These are phyloP conservation scores for Syzygium oleosum DNA, from an alignment of 345 rosid species.

Conservation along the genomic window DNA sequence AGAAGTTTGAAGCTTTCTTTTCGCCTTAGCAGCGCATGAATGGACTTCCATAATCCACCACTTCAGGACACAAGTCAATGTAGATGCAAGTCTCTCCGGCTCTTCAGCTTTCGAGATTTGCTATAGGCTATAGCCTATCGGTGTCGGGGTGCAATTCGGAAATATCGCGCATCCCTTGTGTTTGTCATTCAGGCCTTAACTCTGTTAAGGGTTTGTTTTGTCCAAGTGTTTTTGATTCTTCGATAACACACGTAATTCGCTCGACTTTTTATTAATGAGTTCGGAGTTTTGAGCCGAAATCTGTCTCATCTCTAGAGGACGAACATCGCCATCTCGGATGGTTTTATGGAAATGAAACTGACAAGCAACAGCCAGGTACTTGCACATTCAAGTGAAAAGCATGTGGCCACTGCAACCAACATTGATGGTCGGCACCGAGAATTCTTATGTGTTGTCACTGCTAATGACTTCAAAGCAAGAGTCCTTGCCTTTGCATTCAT, in stretches of 20 bases:
- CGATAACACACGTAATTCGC: background rate
- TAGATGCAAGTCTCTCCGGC: background rate
- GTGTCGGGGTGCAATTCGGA: background rate
- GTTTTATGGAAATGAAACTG: background rate
- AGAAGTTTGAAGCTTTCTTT: too few relatives aligned
- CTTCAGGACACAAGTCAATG: background rate
- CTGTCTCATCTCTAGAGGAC: background rate
- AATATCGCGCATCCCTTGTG: background rate
- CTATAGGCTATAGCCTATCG: background rate
- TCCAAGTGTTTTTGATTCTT: background rate
- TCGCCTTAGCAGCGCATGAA: background rate
- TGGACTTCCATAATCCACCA: background rate
- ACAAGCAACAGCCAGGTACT: background rate
- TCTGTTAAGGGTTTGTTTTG: background rate
- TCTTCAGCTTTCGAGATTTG: background rate
- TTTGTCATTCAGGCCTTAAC: background rate
- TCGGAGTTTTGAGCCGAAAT: background rate
- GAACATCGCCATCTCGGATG: background rate
- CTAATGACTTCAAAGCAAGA: background rate
- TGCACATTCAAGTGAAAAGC: background rate
- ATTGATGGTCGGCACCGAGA: background rate
- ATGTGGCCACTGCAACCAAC: background rate
- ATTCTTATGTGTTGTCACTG: background rate
- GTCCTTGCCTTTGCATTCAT: background rate
- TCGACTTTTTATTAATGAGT: background rate